Evolutionary conservation across 345 rosid genomes (phyloP).

Genomic region (Trapa bicornis): DNA sequence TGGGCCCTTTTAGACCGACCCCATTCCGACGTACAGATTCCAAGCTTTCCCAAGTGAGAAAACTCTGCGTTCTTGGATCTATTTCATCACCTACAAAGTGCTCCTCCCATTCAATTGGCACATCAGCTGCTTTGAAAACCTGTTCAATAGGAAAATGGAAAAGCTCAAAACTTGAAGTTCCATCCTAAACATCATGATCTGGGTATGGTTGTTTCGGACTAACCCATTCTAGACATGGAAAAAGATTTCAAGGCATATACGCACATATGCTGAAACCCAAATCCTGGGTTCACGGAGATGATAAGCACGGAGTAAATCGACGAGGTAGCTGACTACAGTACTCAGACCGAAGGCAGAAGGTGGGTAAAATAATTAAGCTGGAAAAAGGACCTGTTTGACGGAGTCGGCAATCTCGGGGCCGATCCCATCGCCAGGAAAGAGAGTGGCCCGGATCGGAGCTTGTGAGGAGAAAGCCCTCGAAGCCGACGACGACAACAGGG

Average conservation of each 20-base stretch:
- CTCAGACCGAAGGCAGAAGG: not conserved
- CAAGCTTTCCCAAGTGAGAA: conserved; percentile 93
- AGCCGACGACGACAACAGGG: conserved; percentile 13
- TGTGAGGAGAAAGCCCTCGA: conserved; percentile 45
- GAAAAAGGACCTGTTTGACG: conserved; percentile 53
- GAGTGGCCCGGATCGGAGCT: conserved; percentile 67
- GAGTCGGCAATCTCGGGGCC: conserved; percentile 99
- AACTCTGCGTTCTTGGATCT: conserved; percentile 97
- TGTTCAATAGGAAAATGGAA: not conserved
- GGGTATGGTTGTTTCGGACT: not conserved
- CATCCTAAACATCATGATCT: not conserved
- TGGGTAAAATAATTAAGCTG: not conserved
- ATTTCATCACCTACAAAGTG: conserved; percentile 69
- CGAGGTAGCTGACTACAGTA: not conserved
- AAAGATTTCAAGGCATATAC: not conserved
- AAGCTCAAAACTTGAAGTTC: not conserved
- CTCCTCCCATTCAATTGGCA: conserved; percentile 95
- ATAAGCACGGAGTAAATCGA: not conserved
- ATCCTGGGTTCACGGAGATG: not conserved
- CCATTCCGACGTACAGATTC: conserved; percentile 76
- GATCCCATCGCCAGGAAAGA: conserved; percentile 97
- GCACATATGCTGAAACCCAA: not conserved
- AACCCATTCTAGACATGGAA: not conserved
- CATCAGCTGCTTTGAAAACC: conserved; percentile 55
- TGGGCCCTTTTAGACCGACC: conserved; percentile 98